Evolutionary conservation across 2,329 filamentous ascomycete species (phyloP), one percentile per base, ranked within the genome.

Genomic region (Laburnicola sp.): DNA sequence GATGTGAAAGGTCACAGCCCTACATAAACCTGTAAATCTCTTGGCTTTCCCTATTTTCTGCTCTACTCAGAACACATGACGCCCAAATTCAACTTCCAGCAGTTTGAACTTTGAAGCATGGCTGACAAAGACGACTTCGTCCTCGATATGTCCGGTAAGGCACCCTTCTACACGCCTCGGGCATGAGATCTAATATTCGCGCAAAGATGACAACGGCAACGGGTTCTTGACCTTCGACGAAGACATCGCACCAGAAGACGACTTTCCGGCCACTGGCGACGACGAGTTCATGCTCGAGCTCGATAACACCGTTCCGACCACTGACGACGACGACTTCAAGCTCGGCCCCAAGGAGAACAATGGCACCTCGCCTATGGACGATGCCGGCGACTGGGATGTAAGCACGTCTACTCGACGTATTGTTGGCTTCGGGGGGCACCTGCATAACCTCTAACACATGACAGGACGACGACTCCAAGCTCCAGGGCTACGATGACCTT

Each of bases 401-500:
- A 37, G 42, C 28, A 30, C 16, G 28, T 30, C 28, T 30, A 10
- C 28, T 10, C 16, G 16, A 16, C 16, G 16, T 16, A 16, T 16
- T 16, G 16, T 16, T 16, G 16, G 28, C 28, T 30, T 10, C 6
- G 28, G 10, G 6, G 10, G 10, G 10, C 28, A 30, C 28, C 7
- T 7, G 10, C 1, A 22, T 10, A 3, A 6, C 30, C 25, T 6
- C 32, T 21, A 9, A 16, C 22, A 26, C 11, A 27, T 28, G 5
- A 30, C 8, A 60, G 0, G 53, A 59, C 6, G 57, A 60, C 7
- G 56, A 56, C 23, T 57, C 59, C 53, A 51, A 49, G 39, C 60
- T 66, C 16, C 56, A 64, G 30, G 54, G 49, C 40, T 60, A 45
- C 37, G 49, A 51, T 1, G 54, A 59, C 40, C 40, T 57, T n/a